Percentiles rank a stretch among this genome's conserved stretches.
Evolutionary conservation across 2,329 filamentous ascomycete genomes (phyloP).

Genomic region (Exophiala aquamarina): DNA sequence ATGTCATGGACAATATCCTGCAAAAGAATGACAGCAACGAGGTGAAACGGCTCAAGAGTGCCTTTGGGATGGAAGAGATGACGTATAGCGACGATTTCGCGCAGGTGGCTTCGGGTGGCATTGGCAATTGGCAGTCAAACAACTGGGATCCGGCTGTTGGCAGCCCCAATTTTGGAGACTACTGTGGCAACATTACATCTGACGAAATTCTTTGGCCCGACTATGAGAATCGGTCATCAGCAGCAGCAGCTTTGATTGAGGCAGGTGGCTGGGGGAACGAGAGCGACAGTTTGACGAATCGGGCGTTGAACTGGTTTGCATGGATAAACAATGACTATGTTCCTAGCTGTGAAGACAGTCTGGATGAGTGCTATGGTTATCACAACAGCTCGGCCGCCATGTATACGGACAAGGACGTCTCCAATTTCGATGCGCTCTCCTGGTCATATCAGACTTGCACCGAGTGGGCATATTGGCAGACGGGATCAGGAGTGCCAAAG

Average conservation of each 20-base stretch:
- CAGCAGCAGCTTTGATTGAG: slow-evolving; percentile 46
- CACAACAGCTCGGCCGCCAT: slow-evolving; percentile 49
- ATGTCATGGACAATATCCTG: slow-evolving; percentile 61
- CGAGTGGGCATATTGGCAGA: slow-evolving; percentile 75
- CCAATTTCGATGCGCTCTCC: slow-evolving; percentile 43
- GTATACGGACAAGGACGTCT: slow-evolving; percentile 42
- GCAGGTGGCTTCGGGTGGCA: slow-evolving; percentile 42
- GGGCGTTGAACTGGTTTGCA: slow-evolving; percentile 58
- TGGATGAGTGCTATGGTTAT: slow-evolving; percentile 53
- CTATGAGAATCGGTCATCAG: slow-evolving; percentile 37
- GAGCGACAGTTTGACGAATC: slow-evolving; percentile 44
- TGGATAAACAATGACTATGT: slow-evolving; percentile 51
- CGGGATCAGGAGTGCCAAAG: slow-evolving; percentile 67
- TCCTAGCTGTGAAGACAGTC: slow-evolving; percentile 40
- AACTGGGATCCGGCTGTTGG: slow-evolving; percentile 62
- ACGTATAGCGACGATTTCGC: slow-evolving; percentile 57
- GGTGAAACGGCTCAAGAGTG: slow-evolving; percentile 50
- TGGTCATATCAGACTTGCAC: slow-evolving; percentile 62
- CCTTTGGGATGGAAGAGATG: slow-evolving; percentile 42
- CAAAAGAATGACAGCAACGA: slow-evolving; percentile 47
- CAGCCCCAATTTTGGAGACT: slow-evolving; percentile 49
- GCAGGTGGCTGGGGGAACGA: slow-evolving; percentile 50
- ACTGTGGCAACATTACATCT: slow-evolving; percentile 58
- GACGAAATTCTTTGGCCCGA: slow-evolving; percentile 43
- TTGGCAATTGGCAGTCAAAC: slow-evolving; percentile 54